These are phyloP conservation scores for Fusarium nematophilum DNA, from an alignment of 2,329 filamentous ascomycete genomes.

Conservation along the genomic window DNA sequence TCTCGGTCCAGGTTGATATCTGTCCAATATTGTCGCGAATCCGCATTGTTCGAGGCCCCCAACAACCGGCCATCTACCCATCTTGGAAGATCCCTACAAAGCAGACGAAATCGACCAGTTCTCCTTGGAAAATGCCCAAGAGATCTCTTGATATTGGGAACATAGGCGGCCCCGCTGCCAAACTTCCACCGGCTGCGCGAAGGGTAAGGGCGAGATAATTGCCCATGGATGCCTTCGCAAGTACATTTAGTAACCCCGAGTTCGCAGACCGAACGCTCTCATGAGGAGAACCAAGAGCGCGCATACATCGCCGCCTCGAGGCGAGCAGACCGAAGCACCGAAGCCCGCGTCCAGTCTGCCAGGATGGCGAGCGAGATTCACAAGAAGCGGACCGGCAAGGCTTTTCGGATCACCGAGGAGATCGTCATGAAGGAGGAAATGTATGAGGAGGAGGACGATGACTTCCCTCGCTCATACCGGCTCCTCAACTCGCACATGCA, in stretches of 20 bases:
- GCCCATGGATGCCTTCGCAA: background rate
- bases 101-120: conserved; percentile 5
- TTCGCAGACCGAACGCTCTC: conserved; percentile 75
- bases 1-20: too few relatives aligned
- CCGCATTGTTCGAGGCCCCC: too few relatives aligned
- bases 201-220: conserved; percentile 43
- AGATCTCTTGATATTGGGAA: conserved; percentile 48
- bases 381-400: conserved; percentile 86
- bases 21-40: too few relatives aligned
- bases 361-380: conserved; percentile 90
- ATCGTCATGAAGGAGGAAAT: conserved; percentile 92
- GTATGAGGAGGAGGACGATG: conserved; percentile 95
- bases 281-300: conserved; percentile 85
- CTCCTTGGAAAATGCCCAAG: conserved; percentile 56
- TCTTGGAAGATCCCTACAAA: background rate
- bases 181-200: conserved; percentile 42
- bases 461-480: conserved; percentile 74
- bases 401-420: conserved; percentile 83
- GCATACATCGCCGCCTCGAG: conserved; percentile 94
- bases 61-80: background rate
- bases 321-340: conserved; percentile 85
- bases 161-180: conserved; percentile 43
- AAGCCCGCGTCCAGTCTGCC: conserved; percentile 89
- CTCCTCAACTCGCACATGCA: conserved; percentile 72
- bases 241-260: conserved; percentile 1